phyloP scores from a whole-genome alignment of 176 grass and related monocot species.

The Triticum turgidum region DNA sequence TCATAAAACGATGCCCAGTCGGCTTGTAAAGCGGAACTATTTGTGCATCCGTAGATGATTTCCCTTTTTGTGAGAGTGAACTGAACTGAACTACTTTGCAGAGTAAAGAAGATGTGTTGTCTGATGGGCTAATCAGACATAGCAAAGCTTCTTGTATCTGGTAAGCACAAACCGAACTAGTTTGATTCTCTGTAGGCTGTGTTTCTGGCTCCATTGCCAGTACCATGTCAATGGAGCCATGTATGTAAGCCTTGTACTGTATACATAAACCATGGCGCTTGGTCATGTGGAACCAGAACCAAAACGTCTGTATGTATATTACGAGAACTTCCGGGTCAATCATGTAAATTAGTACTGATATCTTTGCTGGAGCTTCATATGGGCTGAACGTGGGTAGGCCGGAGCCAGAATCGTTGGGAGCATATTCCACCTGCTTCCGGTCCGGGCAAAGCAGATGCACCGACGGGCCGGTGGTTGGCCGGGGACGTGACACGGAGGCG shows the following conservation, averaged over 20 bases:
- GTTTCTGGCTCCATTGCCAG: neutral
- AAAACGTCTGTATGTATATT: neutral
- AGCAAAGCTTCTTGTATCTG: neutral
- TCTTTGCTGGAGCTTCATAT: too few relatives aligned
- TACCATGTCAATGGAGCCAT: neutral
- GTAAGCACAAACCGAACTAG: neutral
- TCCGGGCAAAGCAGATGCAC: neutral
- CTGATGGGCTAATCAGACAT: neutral
- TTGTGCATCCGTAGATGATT: neutral
- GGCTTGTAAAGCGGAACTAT: conserved; percentile 25
- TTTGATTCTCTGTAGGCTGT: too few relatives aligned
- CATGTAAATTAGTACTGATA: too few relatives aligned
- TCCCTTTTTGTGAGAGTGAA: neutral
- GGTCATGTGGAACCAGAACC: conserved; percentile 4
- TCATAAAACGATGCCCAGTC: neutral
- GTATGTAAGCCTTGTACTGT: neutral
- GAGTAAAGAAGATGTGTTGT: neutral
- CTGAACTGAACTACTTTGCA: neutral
- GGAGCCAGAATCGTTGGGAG: too few relatives aligned
- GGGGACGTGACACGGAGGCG: neutral
- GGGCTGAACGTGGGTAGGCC: too few relatives aligned
- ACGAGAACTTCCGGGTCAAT: too few relatives aligned
- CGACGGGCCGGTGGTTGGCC: conserved; percentile 4
- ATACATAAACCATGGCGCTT: neutral
- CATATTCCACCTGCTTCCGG: too few relatives aligned